Evolutionary conservation across 257 asterid genomes (phyloP), one percentile per base, ranked within the genome.

Genomic region (Primulina tabacum): DNA sequence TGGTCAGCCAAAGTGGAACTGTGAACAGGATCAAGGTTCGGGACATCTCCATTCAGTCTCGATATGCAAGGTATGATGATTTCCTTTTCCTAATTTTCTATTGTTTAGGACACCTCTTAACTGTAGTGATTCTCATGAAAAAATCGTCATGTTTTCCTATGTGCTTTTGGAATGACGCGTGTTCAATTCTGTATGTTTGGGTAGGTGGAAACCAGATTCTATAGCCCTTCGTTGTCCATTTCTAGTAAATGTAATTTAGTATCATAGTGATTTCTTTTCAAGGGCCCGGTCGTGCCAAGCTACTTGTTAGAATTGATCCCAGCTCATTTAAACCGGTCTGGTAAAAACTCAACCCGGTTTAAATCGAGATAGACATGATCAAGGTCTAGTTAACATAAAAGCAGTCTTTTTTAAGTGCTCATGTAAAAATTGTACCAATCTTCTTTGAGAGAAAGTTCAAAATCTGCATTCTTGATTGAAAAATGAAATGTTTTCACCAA

Each of bases 1-100:
- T 91, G 71, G 97, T 91, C 58, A 94, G 99, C 85, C 99, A 94
- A 74, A 94, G 96, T 76, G 99, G 99, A 84, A 94, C 97, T 2
- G 97, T 91, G 32, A 91, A 94, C 82, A 87, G 99, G 76, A 91
- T 94, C 61, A 94, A 94, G 84, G 97, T 94, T 76, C 87, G 89
- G 68, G 97, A 94, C 47, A 87, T 94, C 77, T 91, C 97, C 60
- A 82, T 91, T 55, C 99, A 94, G 83, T 94, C 99, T 43, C 96
- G 99, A 10, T 87, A 68, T 58, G 97, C 99, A 74, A 93, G 97
- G 99, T 93, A 81, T 35, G 64, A 47, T 17, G 2, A 37, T 34
- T 63, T 60, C 67, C 6, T 34, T 28, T 28, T 37, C 47, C 60
- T 37, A 12, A 34, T 50, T 62, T 77, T 60, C 11, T 33, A 18